Evolutionary conservation across 2,329 filamentous ascomycete species (phyloP), one percentile per base, ranked within the genome.

Genomic region (Myriosclerotinia scirpicola): DNA sequence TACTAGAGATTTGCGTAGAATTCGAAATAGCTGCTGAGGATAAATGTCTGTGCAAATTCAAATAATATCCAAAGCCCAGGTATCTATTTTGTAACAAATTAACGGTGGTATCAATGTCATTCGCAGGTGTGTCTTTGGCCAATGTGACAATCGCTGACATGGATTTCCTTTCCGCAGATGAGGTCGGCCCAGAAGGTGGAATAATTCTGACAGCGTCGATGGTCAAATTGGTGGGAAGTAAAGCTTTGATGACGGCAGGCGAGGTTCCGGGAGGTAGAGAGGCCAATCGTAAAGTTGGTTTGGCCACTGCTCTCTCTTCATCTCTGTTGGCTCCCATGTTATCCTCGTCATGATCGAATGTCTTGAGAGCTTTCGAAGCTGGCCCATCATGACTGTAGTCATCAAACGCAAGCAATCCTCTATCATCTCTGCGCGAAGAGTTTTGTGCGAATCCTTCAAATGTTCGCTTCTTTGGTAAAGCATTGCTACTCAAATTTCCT

Each of bases 71-170:
- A 76, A 87, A 92, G 20, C 93, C 93, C 20, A 97, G 81, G 76
- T 97, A 97, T 71, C 85, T 87, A 70, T 95, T 93, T 75, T 96
- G 91, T 42, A 97, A 80, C 4, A 85, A 80, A 75, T 88, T 94
- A 63, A 96, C 91, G 0, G 89, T 85, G 5, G 86, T 83, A 74
- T 97, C 93, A 64, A 97, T 93, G 66, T 96, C 91, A 34, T 88
- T 90, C 0, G 90, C 90, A 0, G 92, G 86, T 0, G 92, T 95
- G 70, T 95, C 91, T 67, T 90, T 87, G 1, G 90, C 87, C 40
- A 97, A 79, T 0, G 90, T 93, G 55, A 95, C 90, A 72, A 97
- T 92, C 5, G 92, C 92, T 20, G 91, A 84, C 44, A 87, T 84
- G 2, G 89, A 90, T 74, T 88, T 93, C 67, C 90, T 85, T 71